phyloP scores from a whole-genome alignment of 2,329 filamentous ascomycete genomes.

The Aureobasidium sp. region DNA sequence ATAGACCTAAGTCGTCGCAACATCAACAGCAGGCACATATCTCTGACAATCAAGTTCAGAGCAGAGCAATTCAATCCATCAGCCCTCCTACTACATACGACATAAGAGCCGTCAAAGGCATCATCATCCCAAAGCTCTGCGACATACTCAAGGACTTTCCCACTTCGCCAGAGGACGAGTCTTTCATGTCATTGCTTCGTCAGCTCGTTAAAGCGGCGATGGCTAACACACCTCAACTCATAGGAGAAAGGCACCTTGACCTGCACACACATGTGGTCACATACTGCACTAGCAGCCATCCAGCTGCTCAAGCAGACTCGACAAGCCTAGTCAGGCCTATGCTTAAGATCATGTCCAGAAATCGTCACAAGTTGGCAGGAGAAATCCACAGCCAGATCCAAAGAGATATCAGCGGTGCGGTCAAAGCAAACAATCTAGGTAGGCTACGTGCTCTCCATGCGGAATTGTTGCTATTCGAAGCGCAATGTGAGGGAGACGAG shows the following conservation, averaged over 20 bases:
- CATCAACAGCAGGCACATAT: neutral
- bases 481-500: neutral
- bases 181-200: neutral
- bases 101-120: neutral
- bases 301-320: neutral
- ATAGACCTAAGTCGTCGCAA: neutral
- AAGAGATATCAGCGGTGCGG: neutral
- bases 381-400: neutral
- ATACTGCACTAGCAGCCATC: neutral
- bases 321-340: neutral
- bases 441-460: neutral
- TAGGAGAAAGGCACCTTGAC: neutral
- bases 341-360: neutral
- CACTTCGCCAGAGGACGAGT: neutral
- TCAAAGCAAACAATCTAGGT: neutral
- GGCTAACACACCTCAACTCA: neutral
- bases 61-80: neutral
- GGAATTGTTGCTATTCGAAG: neutral
- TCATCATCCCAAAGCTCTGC: neutral
- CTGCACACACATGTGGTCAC: neutral
- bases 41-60: neutral
- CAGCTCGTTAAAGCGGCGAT: neutral
- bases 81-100: neutral
- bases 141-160: neutral
- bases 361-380: neutral